phyloP scores from a whole-genome alignment of 1,139 yeast species.

The Geotrichum aggregatum region DNA sequence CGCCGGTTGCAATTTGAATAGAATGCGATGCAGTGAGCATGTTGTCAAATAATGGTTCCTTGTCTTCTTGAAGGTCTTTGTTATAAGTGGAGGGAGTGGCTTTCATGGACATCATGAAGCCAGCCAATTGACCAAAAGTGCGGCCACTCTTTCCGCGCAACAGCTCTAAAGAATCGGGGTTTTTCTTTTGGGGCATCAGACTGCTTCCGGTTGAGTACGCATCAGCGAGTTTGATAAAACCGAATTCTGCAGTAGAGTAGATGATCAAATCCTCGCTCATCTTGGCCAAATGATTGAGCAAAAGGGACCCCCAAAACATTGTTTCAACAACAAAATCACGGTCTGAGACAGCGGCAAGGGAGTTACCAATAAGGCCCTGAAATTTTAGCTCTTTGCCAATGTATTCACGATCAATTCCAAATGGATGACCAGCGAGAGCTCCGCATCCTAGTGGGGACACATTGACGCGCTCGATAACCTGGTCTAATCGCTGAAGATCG shows the following conservation, averaged over 20 bases:
- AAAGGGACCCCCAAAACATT: constrained; percentile 94
- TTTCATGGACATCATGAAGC: constrained; percentile 92
- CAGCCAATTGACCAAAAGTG: constrained; percentile 90
- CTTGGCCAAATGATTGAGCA: constrained; percentile 92
- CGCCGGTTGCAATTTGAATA: constrained; percentile 91
- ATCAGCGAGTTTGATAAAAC: constrained; percentile 86
- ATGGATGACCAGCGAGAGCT: constrained; percentile 98
- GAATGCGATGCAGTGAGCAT: constrained; percentile 90
- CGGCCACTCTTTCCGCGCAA: constrained; percentile 97
- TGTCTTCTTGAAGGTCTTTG: constrained; percentile 98
- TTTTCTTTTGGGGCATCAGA: constrained; percentile 98
- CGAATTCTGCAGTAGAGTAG: constrained; percentile 96
- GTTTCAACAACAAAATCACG: constrained; percentile 96
- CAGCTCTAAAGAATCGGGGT: constrained; percentile 92
- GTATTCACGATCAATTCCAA: constrained; percentile 91
- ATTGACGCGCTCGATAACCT: constrained; percentile 77
- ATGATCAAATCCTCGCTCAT: constrained; percentile 92
- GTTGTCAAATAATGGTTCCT: constrained; percentile 93
- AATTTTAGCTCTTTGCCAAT: constrained; percentile 78
- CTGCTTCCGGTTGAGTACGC: constrained; percentile 98
- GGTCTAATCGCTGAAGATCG: constrained; percentile 79
- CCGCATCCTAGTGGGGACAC: constrained; percentile 93
- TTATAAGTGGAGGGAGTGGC: constrained; percentile 96
- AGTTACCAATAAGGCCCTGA: constrained; percentile 83
- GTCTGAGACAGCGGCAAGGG: constrained; percentile 91